A percentile compares a stretch with the other conserved stretches of the same genome.
phyloP scores from a whole-genome alignment of 495 filamentous ascomycete species.

The Pyronema omphalodes region DNA sequence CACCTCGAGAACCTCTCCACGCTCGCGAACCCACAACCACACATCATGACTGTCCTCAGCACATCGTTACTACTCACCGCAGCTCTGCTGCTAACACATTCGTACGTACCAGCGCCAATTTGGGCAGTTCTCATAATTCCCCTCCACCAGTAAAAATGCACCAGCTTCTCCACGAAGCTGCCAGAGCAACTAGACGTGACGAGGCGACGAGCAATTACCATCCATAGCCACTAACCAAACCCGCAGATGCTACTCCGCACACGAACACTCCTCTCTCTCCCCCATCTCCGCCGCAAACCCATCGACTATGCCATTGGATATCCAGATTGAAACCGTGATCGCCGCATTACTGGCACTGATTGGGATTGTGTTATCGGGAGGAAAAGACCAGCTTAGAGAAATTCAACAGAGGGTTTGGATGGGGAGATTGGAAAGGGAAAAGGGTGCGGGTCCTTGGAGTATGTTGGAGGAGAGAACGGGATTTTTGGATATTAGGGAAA shows the following conservation, averaged over 20 bases:
- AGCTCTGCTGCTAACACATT: conserved; percentile 16
- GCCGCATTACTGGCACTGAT: conserved; percentile 49
- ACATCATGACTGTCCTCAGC: no score
- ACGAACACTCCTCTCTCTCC: conserved; percentile 56
- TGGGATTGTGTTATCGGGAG: conserved; percentile 51
- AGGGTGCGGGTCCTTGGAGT: conserved; percentile 33
- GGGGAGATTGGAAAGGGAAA: conserved; percentile 56
- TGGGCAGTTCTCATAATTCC: neutral
- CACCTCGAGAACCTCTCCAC: no score
- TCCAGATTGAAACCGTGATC: conserved; percentile 55
- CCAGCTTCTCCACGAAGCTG: neutral
- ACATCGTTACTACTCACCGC: conserved; percentile 9
- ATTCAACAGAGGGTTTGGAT: conserved; percentile 74
- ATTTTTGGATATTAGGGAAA: conserved; percentile 52
- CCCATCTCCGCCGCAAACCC: conserved; percentile 22
- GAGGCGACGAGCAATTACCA: neutral
- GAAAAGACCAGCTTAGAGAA: conserved; percentile 39
- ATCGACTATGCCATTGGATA: conserved; percentile 46
- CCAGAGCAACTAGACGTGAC: no score
- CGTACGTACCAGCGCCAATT: conserved; percentile 4
- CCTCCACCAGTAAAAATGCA: neutral
- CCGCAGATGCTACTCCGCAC: conserved; percentile 62
- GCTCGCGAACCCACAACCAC: no score
- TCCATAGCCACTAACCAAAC: neutral
- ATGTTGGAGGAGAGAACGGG: conserved; percentile 41